phyloP scores from a whole-genome alignment of 1,284 basidiomycete genomes.

The Megacollybia platyphylla region DNA sequence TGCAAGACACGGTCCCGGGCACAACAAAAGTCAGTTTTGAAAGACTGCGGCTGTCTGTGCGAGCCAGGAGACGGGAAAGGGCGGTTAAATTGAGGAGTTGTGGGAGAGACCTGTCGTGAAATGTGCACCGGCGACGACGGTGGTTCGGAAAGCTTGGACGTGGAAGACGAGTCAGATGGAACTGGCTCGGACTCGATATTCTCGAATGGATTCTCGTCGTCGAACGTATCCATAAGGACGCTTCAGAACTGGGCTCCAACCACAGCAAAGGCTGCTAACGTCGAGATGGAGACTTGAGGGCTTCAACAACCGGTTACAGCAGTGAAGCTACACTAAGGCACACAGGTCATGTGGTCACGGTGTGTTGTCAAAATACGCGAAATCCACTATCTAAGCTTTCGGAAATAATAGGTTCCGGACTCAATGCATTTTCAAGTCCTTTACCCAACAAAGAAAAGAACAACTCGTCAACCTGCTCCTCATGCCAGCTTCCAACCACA shows the following conservation, averaged over 20 bases:
- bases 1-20: constrained; percentile 61
- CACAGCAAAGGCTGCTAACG: neutral
- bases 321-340: neutral
- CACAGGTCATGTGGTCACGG: neutral
- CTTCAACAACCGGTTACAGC: neutral
- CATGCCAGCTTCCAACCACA: constrained; percentile 64
- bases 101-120: constrained; percentile 25
- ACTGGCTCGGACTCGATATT: constrained; percentile 40
- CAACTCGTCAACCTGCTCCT: constrained; percentile 87
- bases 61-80: constrained; percentile 43
- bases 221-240: constrained; percentile 47
- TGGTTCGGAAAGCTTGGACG: constrained; percentile 50
- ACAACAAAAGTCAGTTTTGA: constrained; percentile 69
- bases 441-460: constrained; percentile 77
- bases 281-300: neutral
- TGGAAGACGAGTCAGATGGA: constrained; percentile 48
- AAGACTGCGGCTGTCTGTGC: constrained; percentile 34
- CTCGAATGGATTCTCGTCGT: constrained; percentile 75
- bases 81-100: constrained; percentile 24
- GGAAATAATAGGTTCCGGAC: constrained; percentile 11
- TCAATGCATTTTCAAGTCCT: constrained; percentile 32
- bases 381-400: constrained; percentile 28
- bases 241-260: no score
- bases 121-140: constrained; percentile 41
- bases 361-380: constrained; percentile 34